Percentiles rank a stretch among this genome's conserved stretches.
These are phyloP conservation scores for Daldinia eschscholtzii DNA, from an alignment of 2,329 filamentous ascomycete genomes.

Conservation along the genomic window DNA sequence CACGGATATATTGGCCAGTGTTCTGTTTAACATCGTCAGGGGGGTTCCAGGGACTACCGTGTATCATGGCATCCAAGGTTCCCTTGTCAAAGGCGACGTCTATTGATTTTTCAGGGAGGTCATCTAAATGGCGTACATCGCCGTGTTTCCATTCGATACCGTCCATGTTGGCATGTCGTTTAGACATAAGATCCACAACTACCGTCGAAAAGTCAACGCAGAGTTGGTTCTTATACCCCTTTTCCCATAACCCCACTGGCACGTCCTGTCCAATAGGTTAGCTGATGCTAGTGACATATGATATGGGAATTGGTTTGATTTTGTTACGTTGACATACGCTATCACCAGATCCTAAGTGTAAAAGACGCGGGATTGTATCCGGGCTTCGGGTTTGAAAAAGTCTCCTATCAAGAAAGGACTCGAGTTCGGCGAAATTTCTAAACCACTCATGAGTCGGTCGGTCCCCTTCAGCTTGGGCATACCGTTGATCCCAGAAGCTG, in stretches of 20 bases:
- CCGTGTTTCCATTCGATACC: constrained; percentile 63
- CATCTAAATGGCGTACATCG: constrained; percentile 65
- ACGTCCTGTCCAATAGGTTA: constrained; percentile 58
- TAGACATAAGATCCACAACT: constrained; percentile 65
- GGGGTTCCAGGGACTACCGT: constrained; percentile 66
- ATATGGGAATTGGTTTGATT: not conserved
- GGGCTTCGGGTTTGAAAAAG: constrained; percentile 55
- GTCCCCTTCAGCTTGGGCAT: constrained; percentile 55
- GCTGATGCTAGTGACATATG: constrained; percentile 1
- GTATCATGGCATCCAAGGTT: constrained; percentile 68
- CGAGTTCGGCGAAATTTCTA: constrained; percentile 61
- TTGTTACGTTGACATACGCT: constrained; percentile 58
- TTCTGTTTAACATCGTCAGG: constrained; percentile 63
- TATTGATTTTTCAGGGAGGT: constrained; percentile 57
- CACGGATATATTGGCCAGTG: constrained; percentile 61
- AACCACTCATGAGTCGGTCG: constrained; percentile 67
- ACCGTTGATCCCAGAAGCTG: constrained; percentile 66
- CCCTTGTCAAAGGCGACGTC: constrained; percentile 71
- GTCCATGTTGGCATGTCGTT: constrained; percentile 54
- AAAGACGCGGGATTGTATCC: constrained; percentile 57
- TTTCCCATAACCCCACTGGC: constrained; percentile 60
- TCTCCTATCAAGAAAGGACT: constrained; percentile 60
- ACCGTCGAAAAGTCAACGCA: constrained; percentile 69
- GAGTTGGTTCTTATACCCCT: constrained; percentile 65
- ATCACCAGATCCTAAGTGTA: constrained; percentile 70